phyloP scores from a whole-genome alignment of 352 stramenopile genomes.

The Thraustotheca clavata region DNA sequence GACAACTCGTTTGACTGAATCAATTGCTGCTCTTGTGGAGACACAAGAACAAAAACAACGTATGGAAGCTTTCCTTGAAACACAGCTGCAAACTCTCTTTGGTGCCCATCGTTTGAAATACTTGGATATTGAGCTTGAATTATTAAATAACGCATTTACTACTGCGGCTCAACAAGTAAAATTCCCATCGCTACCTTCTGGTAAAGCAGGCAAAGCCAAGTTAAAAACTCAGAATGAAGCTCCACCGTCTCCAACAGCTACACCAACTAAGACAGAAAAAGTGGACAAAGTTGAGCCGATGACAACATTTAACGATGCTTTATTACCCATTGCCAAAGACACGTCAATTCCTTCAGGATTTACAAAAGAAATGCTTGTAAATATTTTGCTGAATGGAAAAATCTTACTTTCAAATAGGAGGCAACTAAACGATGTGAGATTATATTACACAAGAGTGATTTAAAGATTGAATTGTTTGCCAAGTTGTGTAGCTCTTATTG shows the following conservation, averaged over 20 bases:
- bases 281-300: not conserved
- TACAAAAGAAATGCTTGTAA: conserved; percentile 31
- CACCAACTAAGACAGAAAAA: not conserved
- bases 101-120: conserved; percentile 62
- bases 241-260: not conserved
- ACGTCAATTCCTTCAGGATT: conserved; percentile 32
- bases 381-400: not conserved
- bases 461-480: conserved; percentile 54
- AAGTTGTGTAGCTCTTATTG: conserved; percentile 58
- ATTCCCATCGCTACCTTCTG: conserved; percentile 39
- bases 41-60: conserved; percentile 25
- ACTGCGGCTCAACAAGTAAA: conserved; percentile 32
- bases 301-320: conserved; percentile 38
- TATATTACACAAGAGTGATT: conserved; percentile 55
- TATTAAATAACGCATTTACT: conserved; percentile 43
- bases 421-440: conserved; percentile 44
- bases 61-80: conserved; percentile 57
- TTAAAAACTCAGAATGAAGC: conserved; percentile 4
- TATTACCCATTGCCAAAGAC: conserved; percentile 43
- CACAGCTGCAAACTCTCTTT: conserved; percentile 76
- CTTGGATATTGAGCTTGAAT: conserved; percentile 50
- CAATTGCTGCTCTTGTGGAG: conserved; percentile 38
- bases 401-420: not conserved
- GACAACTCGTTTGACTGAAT: conserved; percentile 35
- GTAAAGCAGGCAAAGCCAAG: conserved; percentile 29